Base-by-base conservation (phyloP, 768 basidiomycete genomes). In the Mycena epipterygia region DNA sequence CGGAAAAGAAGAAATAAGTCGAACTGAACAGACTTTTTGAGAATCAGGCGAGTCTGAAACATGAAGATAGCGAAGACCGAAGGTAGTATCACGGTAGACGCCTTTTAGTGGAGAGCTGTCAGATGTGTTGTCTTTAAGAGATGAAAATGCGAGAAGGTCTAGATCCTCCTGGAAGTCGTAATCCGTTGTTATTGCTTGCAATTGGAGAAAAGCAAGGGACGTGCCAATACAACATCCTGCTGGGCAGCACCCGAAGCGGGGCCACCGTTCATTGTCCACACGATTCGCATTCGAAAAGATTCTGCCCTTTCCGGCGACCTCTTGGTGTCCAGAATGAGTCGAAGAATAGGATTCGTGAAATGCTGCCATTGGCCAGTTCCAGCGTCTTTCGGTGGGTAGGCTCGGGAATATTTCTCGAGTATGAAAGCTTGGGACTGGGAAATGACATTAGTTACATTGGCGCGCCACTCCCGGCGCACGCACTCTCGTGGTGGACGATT, bases 91-190 rank as follows among this genome's bases (percentile, higher is more conserved):
- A 27, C 91, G 89, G 77, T 93, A 93, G 13, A 95, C 92, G 11
- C 92, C 93, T 78, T 94, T 94, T 48, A 95, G 80, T n/a, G 94
- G 93, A 33, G 91, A 84, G 27, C 88, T 87, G 73, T 91, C 90
- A 16, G 82, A 48, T 63, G 81, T 82, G 68, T 77, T 79, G 62
- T 69, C 65, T 29, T 78, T 75, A 17, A 87, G 75, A 17, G 84
- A 83, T 4, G 93, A 92, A 77, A 93, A 92, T 2, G 89, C 85
- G 29, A 94, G 80, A 25, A 95, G 80, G 73, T 95, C 93, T 42
- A 95, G 71, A 76, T 95, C 92, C 80, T 95, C 94, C 94, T 95
- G 76, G 30, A 27, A 16, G 4, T 16, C 2, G 21, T 13, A 59
- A n/a, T 32, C 21, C 19, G 25, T 39, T 61, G 25, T 29, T 21